Conservation (phyloP, 352 stramenopile genomes). For the Pythium myriotylum region DNA sequence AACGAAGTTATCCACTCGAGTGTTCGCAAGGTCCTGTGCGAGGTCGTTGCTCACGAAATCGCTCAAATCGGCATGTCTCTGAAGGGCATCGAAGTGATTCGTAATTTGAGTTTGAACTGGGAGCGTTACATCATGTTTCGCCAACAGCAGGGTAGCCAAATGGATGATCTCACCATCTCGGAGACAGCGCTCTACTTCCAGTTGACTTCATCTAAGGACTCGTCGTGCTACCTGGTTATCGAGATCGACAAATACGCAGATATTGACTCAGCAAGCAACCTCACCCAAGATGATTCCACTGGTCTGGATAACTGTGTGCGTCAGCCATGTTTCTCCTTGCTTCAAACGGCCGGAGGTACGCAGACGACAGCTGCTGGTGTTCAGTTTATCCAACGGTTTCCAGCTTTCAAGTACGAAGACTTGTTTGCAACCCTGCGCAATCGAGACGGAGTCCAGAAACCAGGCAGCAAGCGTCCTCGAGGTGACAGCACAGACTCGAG, state of each 20-base stretch:
- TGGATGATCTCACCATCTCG: conserved; percentile 83
- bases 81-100: conserved; percentile 81
- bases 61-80: conserved; percentile 72
- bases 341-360: conserved; percentile 68
- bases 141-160: conserved; percentile 76
- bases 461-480: conserved; percentile 40
- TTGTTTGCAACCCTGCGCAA: conserved; percentile 62
- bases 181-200: conserved; percentile 83
- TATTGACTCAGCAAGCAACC: conserved; percentile 53
- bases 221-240: conserved; percentile 82
- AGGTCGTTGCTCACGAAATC: conserved; percentile 86
- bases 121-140: conserved; percentile 85
- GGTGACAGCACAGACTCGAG: conserved; percentile 23
- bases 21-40: conserved; percentile 72
- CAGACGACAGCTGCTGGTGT: conserved; percentile 66
- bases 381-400: conserved; percentile 86
- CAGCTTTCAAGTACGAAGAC: conserved; percentile 78
- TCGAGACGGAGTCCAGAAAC: conserved; percentile 38
- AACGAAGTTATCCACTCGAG: conserved; percentile 73
- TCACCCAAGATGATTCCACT: conserved; percentile 48
- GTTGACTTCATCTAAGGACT: conserved; percentile 83
- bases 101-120: conserved; percentile 82
- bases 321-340: conserved; percentile 79
- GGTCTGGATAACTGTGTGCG: conserved; percentile 72
- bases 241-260: conserved; percentile 87